These are phyloP conservation scores for Simmondsia chinensis DNA, from an alignment of 148 eudicot genomes.

Conservation along the genomic window DNA sequence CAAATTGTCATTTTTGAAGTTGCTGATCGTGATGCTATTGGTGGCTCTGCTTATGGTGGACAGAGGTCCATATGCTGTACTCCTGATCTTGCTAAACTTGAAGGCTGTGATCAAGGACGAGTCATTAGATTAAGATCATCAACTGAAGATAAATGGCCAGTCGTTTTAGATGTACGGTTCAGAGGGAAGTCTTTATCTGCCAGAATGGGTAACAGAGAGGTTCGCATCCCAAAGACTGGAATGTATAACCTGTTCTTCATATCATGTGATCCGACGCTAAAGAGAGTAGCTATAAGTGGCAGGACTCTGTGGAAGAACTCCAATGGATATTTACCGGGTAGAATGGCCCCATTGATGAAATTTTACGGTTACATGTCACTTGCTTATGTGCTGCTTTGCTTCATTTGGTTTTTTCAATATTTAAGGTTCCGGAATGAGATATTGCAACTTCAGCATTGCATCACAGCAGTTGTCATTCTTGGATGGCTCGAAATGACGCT, in stretches of 20 bases:
- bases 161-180: constrained; percentile 58
- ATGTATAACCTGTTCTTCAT: constrained; percentile 96
- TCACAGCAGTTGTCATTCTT: constrained; percentile 67
- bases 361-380: constrained; percentile 72
- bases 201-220: constrained; percentile 46
- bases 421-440: constrained; percentile 75
- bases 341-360: constrained; percentile 90
- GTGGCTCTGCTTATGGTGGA: constrained; percentile 97
- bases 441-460: constrained; percentile 87
- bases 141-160: constrained; percentile 64
- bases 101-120: constrained; percentile 93
- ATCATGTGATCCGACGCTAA: constrained; percentile 77
- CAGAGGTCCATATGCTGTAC: constrained; percentile 97
- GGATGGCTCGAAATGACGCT: constrained; percentile 80
- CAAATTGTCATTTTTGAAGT: constrained; percentile 88
- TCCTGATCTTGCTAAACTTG: constrained; percentile 93
- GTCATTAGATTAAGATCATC: constrained; percentile 70
- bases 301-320: constrained; percentile 92
- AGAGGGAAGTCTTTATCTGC: constrained; percentile 44
- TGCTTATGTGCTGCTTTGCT: constrained; percentile 60
- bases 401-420: constrained; percentile 75
- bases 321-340: constrained; percentile 90
- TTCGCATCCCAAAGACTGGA: constrained; percentile 68
- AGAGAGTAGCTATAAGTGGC: constrained; percentile 65
- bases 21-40: constrained; percentile 93